Conservation (phyloP, 768 basidiomycete genomes). For the Mycena pura region DNA sequence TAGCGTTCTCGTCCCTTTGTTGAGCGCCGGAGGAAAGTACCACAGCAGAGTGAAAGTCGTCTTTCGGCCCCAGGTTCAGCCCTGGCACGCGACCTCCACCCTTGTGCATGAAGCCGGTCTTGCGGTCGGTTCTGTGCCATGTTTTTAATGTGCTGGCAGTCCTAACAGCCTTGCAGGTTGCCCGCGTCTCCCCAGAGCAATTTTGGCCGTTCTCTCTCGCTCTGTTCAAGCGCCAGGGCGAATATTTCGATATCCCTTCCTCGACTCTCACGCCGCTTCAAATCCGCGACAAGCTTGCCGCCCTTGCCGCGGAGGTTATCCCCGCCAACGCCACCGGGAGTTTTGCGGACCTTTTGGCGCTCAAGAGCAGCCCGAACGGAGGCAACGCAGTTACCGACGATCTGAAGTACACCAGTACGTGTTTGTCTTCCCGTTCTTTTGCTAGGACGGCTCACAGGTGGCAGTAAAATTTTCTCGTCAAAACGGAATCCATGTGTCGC, state of each 20-base stretch:
- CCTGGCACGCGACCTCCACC: slow-evolving; percentile 82
- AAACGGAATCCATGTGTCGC: slow-evolving; percentile 92
- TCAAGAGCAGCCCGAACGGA: slow-evolving; percentile 74
- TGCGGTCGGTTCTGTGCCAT: slow-evolving; percentile 56
- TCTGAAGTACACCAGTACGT: slow-evolving; percentile 87
- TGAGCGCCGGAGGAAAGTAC: slow-evolving; percentile 67
- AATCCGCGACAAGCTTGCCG: slow-evolving; percentile 76
- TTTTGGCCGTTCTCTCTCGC: slow-evolving; percentile 82
- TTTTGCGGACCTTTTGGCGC: slow-evolving; percentile 66
- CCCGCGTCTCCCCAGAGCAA: slow-evolving; percentile 71
- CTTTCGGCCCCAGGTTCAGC: slow-evolving; percentile 74
- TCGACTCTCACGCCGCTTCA: slow-evolving; percentile 71
- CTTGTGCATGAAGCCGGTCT: slow-evolving; percentile 83
- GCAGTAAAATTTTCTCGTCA: slow-evolving; percentile 91
- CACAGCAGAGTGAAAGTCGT: slow-evolving; percentile 77
- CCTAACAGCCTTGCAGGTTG: slow-evolving; percentile 52
- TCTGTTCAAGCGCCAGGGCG: slow-evolving; percentile 74
- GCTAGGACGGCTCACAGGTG: neutral
- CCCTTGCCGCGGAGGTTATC: slow-evolving; percentile 61
- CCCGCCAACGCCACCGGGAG: slow-evolving; percentile 54
- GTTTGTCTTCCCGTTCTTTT: neutral
- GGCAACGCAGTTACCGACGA: slow-evolving; percentile 85
- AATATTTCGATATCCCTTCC: slow-evolving; percentile 82
- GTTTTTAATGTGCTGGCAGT: neutral
- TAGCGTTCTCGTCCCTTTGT: slow-evolving; percentile 61